phyloP scores from a whole-genome alignment of 2,329 filamentous ascomycete species.

The Canariomyces notabilis region DNA sequence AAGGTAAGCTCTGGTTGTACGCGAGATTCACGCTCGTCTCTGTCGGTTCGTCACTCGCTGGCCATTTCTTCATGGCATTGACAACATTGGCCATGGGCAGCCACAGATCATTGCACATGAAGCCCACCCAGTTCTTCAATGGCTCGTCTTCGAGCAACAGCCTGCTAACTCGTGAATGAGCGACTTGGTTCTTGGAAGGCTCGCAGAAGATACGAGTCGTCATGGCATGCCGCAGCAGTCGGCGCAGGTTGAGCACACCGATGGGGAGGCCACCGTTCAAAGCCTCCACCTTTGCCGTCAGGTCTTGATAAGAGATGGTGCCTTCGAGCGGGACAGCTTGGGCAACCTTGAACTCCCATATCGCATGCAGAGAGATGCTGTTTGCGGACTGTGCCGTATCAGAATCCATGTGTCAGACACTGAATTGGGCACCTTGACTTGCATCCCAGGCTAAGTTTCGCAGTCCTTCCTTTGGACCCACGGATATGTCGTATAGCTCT shows the following conservation, averaged over 20 bases:
- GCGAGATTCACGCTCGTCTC: conserved; percentile 32
- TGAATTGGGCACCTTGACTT: not conserved
- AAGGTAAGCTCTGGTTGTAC: conserved; percentile 22
- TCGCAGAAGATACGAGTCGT: conserved; percentile 38
- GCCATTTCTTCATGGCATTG: conserved; percentile 34
- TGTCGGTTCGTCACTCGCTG: conserved; percentile 31
- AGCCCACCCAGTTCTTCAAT: conserved; percentile 30
- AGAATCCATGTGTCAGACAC: not conserved
- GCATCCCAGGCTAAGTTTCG: conserved; percentile 26
- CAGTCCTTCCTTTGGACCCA: conserved; percentile 26
- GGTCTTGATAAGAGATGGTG: conserved; percentile 27
- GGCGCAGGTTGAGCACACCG: conserved; percentile 27
- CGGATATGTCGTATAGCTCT: conserved; percentile 26
- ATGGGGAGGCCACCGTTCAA: conserved; percentile 12
- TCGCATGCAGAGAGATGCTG: conserved; percentile 29
- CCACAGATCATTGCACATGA: conserved; percentile 30
- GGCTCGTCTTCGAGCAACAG: conserved; percentile 28
- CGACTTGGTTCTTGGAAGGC: conserved; percentile 33
- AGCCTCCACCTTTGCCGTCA: conserved; percentile 21
- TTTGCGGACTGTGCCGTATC: conserved; percentile 19
- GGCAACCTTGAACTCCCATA: conserved; percentile 30
- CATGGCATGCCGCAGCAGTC: conserved; percentile 37
- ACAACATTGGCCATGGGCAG: conserved; percentile 29
- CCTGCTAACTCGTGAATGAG: conserved; percentile 35
- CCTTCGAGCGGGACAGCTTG: conserved; percentile 27